A percentile compares a stretch with the other conserved stretches of the same genome.
phyloP scores from a whole-genome alignment of 2,329 filamentous ascomycete species.

The Alternaria sp. region DNA sequence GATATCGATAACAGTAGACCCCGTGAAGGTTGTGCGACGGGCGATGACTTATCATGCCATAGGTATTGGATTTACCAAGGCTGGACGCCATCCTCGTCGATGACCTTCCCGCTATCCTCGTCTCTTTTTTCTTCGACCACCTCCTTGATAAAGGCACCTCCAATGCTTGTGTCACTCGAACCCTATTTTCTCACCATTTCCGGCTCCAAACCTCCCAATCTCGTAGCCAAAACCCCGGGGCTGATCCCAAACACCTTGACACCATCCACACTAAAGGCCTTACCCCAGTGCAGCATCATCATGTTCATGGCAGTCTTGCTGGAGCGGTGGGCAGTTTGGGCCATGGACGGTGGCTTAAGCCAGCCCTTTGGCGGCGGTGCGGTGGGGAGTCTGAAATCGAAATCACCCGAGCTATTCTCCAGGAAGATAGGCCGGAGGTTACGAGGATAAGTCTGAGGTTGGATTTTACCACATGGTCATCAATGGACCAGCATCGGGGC shows the following conservation, averaged over 20 bases:
- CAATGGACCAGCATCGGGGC: fast-evolving
- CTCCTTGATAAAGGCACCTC: constrained; percentile 50
- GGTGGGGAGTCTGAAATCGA: constrained; percentile 35
- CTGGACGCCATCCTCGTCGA: constrained; percentile 48
- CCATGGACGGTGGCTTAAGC: constrained; percentile 53
- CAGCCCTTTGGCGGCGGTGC: constrained; percentile 54
- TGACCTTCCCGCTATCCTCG: constrained; percentile 50
- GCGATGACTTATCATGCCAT: not conserved
- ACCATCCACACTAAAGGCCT: constrained; percentile 55
- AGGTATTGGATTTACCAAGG: constrained; percentile 44
- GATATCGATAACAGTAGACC: not conserved
- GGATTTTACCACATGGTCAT: not conserved
- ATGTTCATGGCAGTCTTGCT: constrained; percentile 61
- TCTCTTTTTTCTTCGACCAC: constrained; percentile 55
- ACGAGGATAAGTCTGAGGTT: constrained; percentile 52
- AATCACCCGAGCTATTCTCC: constrained; percentile 37
- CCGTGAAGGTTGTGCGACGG: not conserved
- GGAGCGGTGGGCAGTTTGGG: constrained; percentile 51
- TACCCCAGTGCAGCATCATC: constrained; percentile 60
- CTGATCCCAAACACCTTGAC: constrained; percentile 59
- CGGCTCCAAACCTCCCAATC: constrained; percentile 48
- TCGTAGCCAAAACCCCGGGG: constrained; percentile 60
- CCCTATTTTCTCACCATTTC: constrained; percentile 51
- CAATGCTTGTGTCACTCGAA: constrained; percentile 49
- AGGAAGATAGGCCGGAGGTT: constrained; percentile 56